Percentiles rank a stretch among this genome's conserved stretches.
These are phyloP conservation scores for Suillus weaverae DNA, from an alignment of 768 basidiomycete species.

Conservation along the genomic window DNA sequence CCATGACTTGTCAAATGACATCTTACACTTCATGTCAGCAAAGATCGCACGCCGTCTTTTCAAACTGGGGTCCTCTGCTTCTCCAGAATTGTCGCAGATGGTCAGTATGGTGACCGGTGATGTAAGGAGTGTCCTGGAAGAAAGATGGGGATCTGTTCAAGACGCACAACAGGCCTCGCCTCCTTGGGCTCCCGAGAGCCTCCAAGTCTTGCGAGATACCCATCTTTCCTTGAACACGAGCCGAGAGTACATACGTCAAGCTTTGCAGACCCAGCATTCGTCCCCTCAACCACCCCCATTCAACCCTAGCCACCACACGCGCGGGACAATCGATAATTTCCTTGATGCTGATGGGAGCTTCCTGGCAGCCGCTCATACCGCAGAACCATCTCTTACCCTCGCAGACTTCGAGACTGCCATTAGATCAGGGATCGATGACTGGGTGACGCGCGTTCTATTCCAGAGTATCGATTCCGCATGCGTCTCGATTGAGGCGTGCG, in stretches of 20 bases:
- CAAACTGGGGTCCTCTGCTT: conserved; percentile 32
- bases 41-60: conserved; percentile 39
- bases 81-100: conserved; percentile 16
- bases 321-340: conserved; percentile 20
- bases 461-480: conserved; percentile 15
- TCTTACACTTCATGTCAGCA: conserved; percentile 36
- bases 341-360: conserved; percentile 13
- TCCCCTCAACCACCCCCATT: not conserved
- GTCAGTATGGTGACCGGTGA: conserved; percentile 13
- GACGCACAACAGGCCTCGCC: conserved; percentile 24
- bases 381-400: conserved; percentile 22
- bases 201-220: conserved; percentile 33
- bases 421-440: conserved; percentile 34
- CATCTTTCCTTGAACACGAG: conserved; percentile 33
- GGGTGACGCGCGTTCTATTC: conserved; percentile 27
- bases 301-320: conserved; percentile 3
- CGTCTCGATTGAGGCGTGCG: conserved; percentile 21
- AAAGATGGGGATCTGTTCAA: conserved; percentile 38
- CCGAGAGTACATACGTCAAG: conserved; percentile 27
- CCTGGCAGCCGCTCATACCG: conserved; percentile 10
- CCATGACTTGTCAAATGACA: conserved; percentile 26
- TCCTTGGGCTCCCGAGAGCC: conserved; percentile 29
- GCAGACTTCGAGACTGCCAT: conserved; percentile 39
- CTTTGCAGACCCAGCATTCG: conserved; percentile 9
- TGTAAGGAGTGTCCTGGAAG: conserved; percentile 26